Evolutionary conservation across 805 yeast genomes (phyloP).

Genomic region (Metschnikowia lochheadii): DNA sequence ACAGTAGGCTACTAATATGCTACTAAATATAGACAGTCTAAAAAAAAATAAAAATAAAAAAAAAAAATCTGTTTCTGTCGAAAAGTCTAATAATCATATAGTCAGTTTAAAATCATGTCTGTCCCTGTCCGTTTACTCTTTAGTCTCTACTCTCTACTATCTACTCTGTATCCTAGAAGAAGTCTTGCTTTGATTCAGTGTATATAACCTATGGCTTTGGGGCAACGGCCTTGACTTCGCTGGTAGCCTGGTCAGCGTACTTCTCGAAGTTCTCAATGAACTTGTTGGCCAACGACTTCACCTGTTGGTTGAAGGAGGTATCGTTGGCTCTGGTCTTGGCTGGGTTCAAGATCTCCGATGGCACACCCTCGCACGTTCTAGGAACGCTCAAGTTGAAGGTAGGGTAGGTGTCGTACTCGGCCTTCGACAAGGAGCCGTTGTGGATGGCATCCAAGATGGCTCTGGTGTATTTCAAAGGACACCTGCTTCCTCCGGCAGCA

Average conservation of each 20-base stretch:
- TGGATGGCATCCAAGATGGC: constrained; percentile 93
- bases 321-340: constrained; percentile 52
- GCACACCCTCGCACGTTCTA: constrained; percentile 75
- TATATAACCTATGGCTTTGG: constrained; percentile 45
- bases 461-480: constrained; percentile 96
- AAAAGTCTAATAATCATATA: too few species aligned
- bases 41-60: too few species aligned
- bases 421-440: constrained; percentile 79
- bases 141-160: background rate
- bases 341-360: constrained; percentile 82
- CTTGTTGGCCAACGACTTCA: constrained; percentile 63
- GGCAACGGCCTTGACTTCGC: constrained; percentile 90
- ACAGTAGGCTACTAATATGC: too few species aligned
- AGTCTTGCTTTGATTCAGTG: background rate
- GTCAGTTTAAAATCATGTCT: background rate
- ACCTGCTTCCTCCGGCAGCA: constrained; percentile 91
- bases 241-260: constrained; percentile 76
- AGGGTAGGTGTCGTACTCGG: constrained; percentile 78
- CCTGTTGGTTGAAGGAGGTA: constrained; percentile 35
- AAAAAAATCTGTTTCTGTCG: too few species aligned
- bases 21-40: too few species aligned
- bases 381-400: constrained; percentile 87
- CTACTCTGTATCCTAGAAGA: too few species aligned
- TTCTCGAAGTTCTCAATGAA: constrained; percentile 84
- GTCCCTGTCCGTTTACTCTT: too few species aligned